phyloP scores from a whole-genome alignment of 2,329 filamentous ascomycete genomes.

The Endothia cerciana region DNA sequence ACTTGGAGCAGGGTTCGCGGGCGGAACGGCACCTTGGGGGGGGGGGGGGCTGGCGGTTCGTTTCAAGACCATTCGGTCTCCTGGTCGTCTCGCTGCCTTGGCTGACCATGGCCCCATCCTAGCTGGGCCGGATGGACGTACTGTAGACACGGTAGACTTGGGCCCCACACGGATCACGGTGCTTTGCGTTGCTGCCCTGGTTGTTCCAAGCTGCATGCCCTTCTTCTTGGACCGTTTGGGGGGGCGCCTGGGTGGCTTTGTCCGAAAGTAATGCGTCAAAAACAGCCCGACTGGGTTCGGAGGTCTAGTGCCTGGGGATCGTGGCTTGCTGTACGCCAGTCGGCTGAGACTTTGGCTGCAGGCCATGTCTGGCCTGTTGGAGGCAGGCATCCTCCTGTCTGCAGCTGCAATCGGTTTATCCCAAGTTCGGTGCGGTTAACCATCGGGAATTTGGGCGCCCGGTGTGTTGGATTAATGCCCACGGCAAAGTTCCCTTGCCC shows the following conservation, averaged over 20 bases:
- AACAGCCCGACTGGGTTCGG: constrained; percentile 9
- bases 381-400: background rate
- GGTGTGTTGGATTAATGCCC: no score
- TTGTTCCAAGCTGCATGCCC: background rate
- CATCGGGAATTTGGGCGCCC: background rate
- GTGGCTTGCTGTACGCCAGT: constrained; percentile 17
- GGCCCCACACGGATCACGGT: background rate
- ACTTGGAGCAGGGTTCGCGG: background rate
- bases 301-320: constrained; percentile 4
- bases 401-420: background rate
- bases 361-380: background rate
- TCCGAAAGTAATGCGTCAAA: background rate
- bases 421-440: background rate
- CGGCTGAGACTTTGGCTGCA: constrained; percentile 8
- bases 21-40: background rate
- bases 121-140: background rate
- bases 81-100: background rate
- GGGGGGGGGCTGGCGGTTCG: constrained; percentile 8
- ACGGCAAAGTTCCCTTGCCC: background rate
- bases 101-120: background rate
- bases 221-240: background rate
- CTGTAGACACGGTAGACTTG: no score
- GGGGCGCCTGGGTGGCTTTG: background rate
- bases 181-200: background rate
- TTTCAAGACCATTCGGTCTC: constrained; percentile 12